phyloP scores from a whole-genome alignment of 805 yeast genomes.

The Candida quercuum region DNA sequence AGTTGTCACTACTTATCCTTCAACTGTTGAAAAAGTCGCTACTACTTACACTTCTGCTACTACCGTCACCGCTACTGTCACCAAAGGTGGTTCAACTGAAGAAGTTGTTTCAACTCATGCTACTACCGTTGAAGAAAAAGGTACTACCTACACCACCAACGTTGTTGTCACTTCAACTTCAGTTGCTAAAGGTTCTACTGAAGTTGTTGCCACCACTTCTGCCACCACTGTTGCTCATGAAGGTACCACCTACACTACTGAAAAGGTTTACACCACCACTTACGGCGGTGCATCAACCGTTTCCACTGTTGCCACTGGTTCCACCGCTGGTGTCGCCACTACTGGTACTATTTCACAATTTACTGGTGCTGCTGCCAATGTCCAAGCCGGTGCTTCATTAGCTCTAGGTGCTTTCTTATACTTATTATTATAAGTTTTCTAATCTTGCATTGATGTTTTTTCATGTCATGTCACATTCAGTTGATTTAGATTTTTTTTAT shows the following conservation, averaged over 20 bases:
- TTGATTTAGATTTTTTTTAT: background rate
- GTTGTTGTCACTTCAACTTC: background rate
- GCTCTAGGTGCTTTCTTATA: constrained; percentile 26
- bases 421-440: constrained; percentile 21
- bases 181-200: constrained; percentile 6
- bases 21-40: constrained; percentile 6
- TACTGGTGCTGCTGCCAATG: constrained; percentile 20
- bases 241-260: constrained; percentile 3
- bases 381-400: constrained; percentile 19
- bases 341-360: constrained; percentile 6
- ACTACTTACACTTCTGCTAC: constrained; percentile 10
- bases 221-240: constrained; percentile 3
- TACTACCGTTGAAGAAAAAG: background rate
- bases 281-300: constrained; percentile 1
- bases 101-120: constrained; percentile 2
- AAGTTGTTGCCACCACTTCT: constrained; percentile 8
- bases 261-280: background rate
- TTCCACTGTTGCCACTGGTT: background rate
- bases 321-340: constrained; percentile 4
- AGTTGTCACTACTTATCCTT: no score
- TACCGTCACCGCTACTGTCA: constrained; percentile 6
- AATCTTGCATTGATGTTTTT: background rate
- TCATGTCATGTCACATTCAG: background rate
- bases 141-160: background rate
- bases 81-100: constrained; percentile 2